These are phyloP conservation scores for Ulmus americana DNA, from an alignment of 331 rosid species.

Conservation along the genomic window DNA sequence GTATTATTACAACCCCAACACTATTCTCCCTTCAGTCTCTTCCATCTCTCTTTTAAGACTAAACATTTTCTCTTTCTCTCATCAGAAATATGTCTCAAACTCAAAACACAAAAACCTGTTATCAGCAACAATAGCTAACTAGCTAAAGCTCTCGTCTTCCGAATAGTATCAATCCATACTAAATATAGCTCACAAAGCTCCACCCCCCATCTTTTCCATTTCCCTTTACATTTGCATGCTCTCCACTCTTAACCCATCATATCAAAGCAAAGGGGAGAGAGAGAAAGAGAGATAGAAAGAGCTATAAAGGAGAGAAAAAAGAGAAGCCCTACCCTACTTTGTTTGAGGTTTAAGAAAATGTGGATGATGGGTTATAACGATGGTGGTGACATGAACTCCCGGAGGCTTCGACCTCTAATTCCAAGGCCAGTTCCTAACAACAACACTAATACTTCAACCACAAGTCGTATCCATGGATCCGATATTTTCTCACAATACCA, in stretches of 20 bases:
- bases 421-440: slow-evolving; percentile 50
- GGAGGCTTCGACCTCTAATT: slow-evolving; percentile 72
- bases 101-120: slow-evolving; percentile 18
- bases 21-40: slow-evolving; percentile 13
- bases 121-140: slow-evolving; percentile 14
- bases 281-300: neutral
- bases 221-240: slow-evolving; percentile 30
- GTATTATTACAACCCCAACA: slow-evolving; percentile 1
- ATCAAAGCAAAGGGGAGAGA: neutral
- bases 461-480: slow-evolving; percentile 33
- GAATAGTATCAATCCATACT: slow-evolving; percentile 32
- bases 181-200: slow-evolving; percentile 26
- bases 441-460: slow-evolving; percentile 19
- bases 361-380: slow-evolving; percentile 94
- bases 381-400: slow-evolving; percentile 44
- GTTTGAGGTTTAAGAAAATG: slow-evolving; percentile 32
- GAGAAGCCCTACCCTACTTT: too few relatives aligned
- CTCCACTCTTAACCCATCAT: slow-evolving; percentile 18
- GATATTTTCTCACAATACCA: slow-evolving; percentile 53
- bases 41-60: slow-evolving; percentile 19
- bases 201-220: slow-evolving; percentile 10
- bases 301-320: too few relatives aligned
- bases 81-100: slow-evolving; percentile 42
- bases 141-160: slow-evolving; percentile 8
- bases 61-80: slow-evolving; percentile 41